Conservation (phyloP, 2,329 filamentous ascomycete species). For the Tolypocladium album region DNA sequence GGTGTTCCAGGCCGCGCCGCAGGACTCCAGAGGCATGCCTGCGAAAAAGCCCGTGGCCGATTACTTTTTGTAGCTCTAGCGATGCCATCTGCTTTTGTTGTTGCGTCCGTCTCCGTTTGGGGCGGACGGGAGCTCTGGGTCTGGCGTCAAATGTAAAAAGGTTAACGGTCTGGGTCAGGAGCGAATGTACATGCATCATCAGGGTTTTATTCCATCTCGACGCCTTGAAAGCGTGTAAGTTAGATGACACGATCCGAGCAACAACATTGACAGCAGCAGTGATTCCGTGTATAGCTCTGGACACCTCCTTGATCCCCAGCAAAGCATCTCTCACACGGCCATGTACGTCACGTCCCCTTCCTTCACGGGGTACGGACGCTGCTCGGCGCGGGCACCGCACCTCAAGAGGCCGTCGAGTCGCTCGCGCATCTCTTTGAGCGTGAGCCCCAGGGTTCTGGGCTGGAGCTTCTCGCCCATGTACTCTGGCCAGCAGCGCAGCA, state of each 20-base stretch:
- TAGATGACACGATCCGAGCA: too few relatives aligned
- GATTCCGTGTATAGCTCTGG: too few relatives aligned
- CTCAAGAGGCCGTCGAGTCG: neutral
- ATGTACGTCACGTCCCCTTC: neutral
- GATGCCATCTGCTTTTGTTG: neutral
- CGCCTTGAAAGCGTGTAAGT: too few relatives aligned
- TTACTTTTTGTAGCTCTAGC: slow-evolving; percentile 63
- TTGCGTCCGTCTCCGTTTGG: neutral
- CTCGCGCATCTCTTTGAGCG: neutral
- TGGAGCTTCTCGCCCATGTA: neutral
- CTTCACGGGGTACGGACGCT: neutral
- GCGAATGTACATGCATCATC: neutral
- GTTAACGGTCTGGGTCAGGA: neutral
- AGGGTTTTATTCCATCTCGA: neutral
- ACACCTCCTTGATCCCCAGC: neutral
- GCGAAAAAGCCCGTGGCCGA: slow-evolving; percentile 97
- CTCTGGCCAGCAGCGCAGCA: neutral
- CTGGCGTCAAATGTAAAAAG: neutral
- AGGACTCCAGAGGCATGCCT: slow-evolving; percentile 94
- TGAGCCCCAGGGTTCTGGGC: neutral
- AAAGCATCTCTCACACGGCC: neutral
- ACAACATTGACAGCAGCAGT: neutral
- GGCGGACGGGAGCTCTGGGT: neutral
- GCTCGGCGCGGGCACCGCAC: neutral
- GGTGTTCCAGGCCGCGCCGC: slow-evolving; percentile 92